Conservation (phyloP, 306 rosid genomes). For the Sphenostylis stenocarpa region DNA sequence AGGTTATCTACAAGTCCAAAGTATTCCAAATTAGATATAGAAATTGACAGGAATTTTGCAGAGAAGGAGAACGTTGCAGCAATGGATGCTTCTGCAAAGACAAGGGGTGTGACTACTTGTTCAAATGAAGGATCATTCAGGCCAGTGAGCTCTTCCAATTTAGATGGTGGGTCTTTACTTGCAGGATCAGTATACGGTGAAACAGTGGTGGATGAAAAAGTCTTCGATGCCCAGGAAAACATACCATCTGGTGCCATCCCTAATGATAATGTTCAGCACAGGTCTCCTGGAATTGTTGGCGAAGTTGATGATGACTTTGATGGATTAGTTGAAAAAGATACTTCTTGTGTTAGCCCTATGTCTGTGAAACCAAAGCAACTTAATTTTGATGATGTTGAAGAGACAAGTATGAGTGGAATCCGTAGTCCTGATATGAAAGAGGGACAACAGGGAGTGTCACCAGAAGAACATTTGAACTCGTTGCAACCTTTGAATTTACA, state of each 20-base stretch:
- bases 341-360: slow-evolving; percentile 33
- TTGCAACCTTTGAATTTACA: slow-evolving; percentile 31
- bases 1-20: slow-evolving; percentile 35
- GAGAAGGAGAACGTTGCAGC: slow-evolving; percentile 38
- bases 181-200: slow-evolving; percentile 29
- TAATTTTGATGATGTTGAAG: slow-evolving; percentile 52
- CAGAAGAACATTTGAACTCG: slow-evolving; percentile 23
- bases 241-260: slow-evolving; percentile 28
- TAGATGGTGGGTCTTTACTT: slow-evolving; percentile 33
- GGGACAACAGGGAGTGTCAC: slow-evolving; percentile 30
- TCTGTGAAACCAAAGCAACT: slow-evolving; percentile 58
- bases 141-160: slow-evolving; percentile 35
- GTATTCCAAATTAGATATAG: slow-evolving; percentile 29
- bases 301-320: slow-evolving; percentile 35
- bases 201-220: slow-evolving; percentile 24
- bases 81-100: slow-evolving; percentile 37
- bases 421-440: slow-evolving; percentile 36
- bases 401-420: slow-evolving; percentile 37
- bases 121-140: slow-evolving; percentile 31
- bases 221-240: slow-evolving; percentile 36
- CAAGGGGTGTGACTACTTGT: slow-evolving; percentile 32
- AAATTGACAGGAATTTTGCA: slow-evolving; percentile 31
- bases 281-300: slow-evolving; percentile 30
- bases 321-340: slow-evolving; percentile 32
- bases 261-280: slow-evolving; percentile 27